These are phyloP conservation scores for Austroboletus festivus DNA, from an alignment of 768 basidiomycete genomes.

Conservation along the genomic window DNA sequence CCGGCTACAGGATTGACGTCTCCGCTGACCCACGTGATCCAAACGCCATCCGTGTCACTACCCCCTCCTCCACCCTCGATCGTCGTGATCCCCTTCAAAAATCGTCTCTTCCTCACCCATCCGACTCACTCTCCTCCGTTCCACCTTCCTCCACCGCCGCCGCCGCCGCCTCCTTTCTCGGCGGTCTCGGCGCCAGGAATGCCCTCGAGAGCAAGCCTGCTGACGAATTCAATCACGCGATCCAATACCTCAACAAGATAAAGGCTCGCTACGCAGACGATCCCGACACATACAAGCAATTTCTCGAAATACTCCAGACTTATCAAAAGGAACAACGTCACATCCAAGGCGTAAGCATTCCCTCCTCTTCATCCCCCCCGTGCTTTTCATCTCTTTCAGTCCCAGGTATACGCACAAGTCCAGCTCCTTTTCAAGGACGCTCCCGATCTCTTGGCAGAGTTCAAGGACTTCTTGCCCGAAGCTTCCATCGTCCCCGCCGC, in stretches of 20 bases:
- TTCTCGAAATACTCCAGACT: conserved; percentile 82
- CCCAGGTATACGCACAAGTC: conserved; percentile 79
- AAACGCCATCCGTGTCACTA: conserved; percentile 77
- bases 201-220: conserved; percentile 50
- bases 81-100: conserved; percentile 31
- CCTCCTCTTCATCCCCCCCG: background rate
- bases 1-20: conserved; percentile 91
- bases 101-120: conserved; percentile 40
- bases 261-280: conserved; percentile 87
- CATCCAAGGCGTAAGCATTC: conserved; percentile 59
- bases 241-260: conserved; percentile 98
- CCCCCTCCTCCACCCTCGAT: conserved; percentile 70
- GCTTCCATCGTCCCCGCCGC: conserved; percentile 43
- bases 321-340: conserved; percentile 83
- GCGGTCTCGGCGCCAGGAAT: conserved; percentile 51
- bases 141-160: conserved; percentile 49
- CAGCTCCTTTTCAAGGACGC: conserved; percentile 79
- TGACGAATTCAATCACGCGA: conserved; percentile 89
- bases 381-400: conserved; percentile 34
- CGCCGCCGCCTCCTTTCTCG: conserved; percentile 65
- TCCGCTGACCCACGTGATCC: conserved; percentile 67
- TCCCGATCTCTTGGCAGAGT: conserved; percentile 74
- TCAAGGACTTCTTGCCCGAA: conserved; percentile 79
- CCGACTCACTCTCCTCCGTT: conserved; percentile 45
- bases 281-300: conserved; percentile 89